Evolutionary conservation across 2,329 filamentous ascomycete genomes (phyloP).

Genomic region (Alternaria consortialis): DNA sequence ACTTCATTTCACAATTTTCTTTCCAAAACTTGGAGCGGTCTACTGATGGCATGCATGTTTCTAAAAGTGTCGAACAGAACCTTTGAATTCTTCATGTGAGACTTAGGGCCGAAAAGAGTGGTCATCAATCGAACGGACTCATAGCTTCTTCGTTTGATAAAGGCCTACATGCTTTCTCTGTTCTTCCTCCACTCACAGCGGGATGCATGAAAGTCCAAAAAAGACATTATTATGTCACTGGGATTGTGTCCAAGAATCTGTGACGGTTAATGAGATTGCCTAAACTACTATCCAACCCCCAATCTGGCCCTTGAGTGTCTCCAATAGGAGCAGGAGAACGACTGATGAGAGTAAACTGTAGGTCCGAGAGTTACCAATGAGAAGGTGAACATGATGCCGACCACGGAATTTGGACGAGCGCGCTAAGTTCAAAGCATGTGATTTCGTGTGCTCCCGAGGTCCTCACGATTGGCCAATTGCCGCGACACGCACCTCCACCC

Average conservation of each 20-base stretch:
- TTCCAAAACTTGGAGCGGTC: too few relatives aligned
- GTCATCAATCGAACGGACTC: neutral
- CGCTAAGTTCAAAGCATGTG: slow-evolving; percentile 6
- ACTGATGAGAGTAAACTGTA: too few relatives aligned
- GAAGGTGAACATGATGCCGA: too few relatives aligned
- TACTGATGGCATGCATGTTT: too few relatives aligned
- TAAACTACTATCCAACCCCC: too few relatives aligned
- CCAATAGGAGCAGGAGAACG: too few relatives aligned
- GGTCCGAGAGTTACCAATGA: too few relatives aligned
- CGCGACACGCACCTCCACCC: slow-evolving; percentile 12
- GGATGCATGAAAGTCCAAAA: neutral
- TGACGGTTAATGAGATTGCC: too few relatives aligned
- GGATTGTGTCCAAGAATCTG: too few relatives aligned
- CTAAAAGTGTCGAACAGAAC: too few relatives aligned
- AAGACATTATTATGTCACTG: neutral
- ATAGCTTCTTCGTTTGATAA: neutral
- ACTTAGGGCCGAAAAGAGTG: neutral
- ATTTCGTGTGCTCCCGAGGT: slow-evolving; percentile 10
- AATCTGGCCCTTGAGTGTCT: too few relatives aligned
- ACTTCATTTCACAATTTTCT: too few relatives aligned
- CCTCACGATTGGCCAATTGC: slow-evolving; percentile 13
- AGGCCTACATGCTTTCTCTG: neutral
- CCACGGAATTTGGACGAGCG: neutral
- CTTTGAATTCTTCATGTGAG: neutral
- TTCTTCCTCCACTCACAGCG: neutral